A percentile compares a stretch with the other conserved stretches of the same genome.
Conservation (phyloP, 208 protist species). For the Balamuthia mandrillaris region DNA sequence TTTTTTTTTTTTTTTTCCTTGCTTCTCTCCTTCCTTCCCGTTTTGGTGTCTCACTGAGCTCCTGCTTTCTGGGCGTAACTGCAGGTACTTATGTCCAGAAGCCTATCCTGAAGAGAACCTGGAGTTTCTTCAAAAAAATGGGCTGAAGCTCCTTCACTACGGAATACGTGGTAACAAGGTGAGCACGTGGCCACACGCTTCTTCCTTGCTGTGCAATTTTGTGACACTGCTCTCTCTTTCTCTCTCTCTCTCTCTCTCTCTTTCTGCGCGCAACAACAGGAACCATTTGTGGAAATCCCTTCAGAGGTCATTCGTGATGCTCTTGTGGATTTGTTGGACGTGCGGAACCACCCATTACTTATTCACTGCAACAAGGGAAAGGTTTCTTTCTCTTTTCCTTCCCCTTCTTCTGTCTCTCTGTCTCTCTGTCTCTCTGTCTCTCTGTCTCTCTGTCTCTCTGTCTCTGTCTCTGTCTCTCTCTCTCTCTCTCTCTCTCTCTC, state of each 20-base stretch:
- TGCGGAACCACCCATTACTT: conserved; percentile 88
- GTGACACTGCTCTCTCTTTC: neutral
- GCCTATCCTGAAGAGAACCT: conserved; percentile 33
- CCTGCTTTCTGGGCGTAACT: no score
- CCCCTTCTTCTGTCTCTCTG: no score
- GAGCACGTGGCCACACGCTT: neutral
- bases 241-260: no score
- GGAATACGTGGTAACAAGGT: conserved; percentile 87
- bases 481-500: no score
- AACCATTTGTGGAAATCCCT: conserved; percentile 94
- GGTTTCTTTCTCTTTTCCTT: conserved; percentile 35
- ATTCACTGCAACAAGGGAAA: conserved; percentile 96
- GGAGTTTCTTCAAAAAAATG: conserved; percentile 81
- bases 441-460: no score
- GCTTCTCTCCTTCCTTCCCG: no score
- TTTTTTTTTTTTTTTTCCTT: no score
- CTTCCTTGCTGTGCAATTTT: neutral
- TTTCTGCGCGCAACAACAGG: no score
- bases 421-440: no score
- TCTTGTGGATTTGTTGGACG: conserved; percentile 71
- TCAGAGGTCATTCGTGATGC: conserved; percentile 75
- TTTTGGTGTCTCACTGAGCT: no score
- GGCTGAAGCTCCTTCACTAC: conserved; percentile 79
- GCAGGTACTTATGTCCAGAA: conserved; percentile 39
- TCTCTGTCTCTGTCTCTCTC: no score